Base-by-base conservation (phyloP, 345 rosid species). In the Pugionium dolabratum region DNA sequence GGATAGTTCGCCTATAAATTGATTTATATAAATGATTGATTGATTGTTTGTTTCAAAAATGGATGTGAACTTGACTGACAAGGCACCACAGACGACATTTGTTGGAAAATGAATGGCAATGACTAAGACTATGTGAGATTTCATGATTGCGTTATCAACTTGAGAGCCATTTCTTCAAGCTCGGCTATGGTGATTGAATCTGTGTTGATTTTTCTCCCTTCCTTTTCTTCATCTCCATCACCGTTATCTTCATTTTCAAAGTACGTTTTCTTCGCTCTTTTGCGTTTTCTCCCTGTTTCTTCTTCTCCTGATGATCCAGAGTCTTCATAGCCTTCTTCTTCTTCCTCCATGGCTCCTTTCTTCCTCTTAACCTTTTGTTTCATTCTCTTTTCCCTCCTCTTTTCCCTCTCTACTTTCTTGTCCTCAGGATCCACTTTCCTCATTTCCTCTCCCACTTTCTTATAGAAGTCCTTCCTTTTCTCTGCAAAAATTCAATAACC, bases 111-210 rank as follows among this genome's bases (percentile, higher is more conserved):
- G 18, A 18, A 18, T 18, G 18, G 18, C 18, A 18, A 18, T 18
- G 18, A 18, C 18, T 18, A 18, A 18, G 18, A 18, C 18, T 18
- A 18, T 25, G 8, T 27, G 11, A 47, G 45, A 56, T 26, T 58
- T 65, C 55, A 72, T 7, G 42, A 65, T 41, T 51, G 76, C 9
- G 73, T 69, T 54, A 90, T 76, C 59, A 92, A 66, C 76, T 82
- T 83, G 41, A 93, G 90, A 51, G 94, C 98, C 67, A 88, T 74
- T 66, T 82, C 90, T 82, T 93, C 97, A 76, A 86, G 98, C 39
- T 90, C 96, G 28, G 82, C 84, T 56, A 87, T 6, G 50, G 96
- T 80, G 46, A 82, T 28, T 1, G 97, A 59, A 39, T 90, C 87
- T 2, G 76, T 67, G 6, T 77, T 66, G 52, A 71, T 6, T 51